These are phyloP conservation scores for Allomyces arbusculus DNA, from an alignment of 192 early-diverging fungal genomes.

Conservation along the genomic window DNA sequence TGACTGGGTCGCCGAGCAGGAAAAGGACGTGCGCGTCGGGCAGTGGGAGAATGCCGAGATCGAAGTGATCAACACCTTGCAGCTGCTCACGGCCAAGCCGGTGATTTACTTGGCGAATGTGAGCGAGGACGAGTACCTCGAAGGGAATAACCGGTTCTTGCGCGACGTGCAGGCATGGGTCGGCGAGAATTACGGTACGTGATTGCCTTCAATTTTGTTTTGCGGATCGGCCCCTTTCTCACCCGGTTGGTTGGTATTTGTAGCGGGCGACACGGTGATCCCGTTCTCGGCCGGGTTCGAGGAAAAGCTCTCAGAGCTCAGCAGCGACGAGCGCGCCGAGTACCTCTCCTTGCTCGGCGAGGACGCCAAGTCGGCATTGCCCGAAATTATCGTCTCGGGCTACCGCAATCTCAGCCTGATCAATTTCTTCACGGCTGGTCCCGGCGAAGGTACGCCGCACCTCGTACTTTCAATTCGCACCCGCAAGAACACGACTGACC, in stretches of 20 bases:
- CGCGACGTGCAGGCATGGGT: conserved; percentile 49
- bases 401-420: conserved; percentile 46
- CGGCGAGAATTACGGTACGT: conserved; percentile 32
- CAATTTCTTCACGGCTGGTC: conserved; percentile 56
- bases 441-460: conserved; percentile 20
- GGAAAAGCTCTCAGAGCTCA: conserved; percentile 15
- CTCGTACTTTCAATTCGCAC: too few relatives aligned
- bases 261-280: conserved; percentile 35
- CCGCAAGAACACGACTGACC: too few relatives aligned
- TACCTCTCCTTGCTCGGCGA: conserved; percentile 12
- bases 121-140: conserved; percentile 39
- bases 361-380: conserved; percentile 22
- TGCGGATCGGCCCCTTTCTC: background rate
- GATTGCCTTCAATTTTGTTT: too few relatives aligned
- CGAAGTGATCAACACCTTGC: conserved; percentile 44
- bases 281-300: conserved; percentile 50
- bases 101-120: conserved; percentile 54
- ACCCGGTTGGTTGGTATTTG: background rate
- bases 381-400: conserved; percentile 44
- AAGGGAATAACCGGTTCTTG: conserved; percentile 40
- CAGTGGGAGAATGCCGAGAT: conserved; percentile 44
- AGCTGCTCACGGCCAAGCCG: conserved; percentile 60
- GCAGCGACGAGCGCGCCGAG: conserved; percentile 17
- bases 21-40: conserved; percentile 43
- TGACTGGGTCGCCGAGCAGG: conserved; percentile 9